Conservation (phyloP, 2,329 filamentous ascomycete species). For the Grosmannia clavigera region DNA sequence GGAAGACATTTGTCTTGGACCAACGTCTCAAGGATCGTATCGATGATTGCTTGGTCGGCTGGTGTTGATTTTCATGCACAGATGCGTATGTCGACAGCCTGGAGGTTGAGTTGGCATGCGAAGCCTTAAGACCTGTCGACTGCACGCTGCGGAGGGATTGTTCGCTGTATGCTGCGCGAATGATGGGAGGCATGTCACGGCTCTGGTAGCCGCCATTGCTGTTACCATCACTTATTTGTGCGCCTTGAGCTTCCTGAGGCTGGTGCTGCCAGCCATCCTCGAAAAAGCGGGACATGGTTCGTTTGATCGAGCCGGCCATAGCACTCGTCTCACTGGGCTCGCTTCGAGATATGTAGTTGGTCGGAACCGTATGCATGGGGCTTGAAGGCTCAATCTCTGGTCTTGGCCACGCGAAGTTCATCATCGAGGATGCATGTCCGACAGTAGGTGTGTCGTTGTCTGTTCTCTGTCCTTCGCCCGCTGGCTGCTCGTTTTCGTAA, state of each 20-base stretch:
- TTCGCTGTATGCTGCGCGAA: not conserved
- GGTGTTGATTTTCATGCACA: conserved; percentile 17
- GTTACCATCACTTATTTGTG: not conserved
- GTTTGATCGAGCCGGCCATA: not conserved
- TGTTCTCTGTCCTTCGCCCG: not conserved
- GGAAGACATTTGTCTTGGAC: conserved; percentile 23
- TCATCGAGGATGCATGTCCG: not conserved
- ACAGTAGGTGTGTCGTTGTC: not conserved
- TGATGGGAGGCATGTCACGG: not conserved
- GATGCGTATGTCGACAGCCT: conserved; percentile 8
- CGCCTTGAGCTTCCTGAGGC: not conserved
- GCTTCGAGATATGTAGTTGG: too few species aligned
- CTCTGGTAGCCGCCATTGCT: not conserved
- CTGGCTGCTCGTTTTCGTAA: not conserved
- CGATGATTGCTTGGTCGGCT: conserved; percentile 5
- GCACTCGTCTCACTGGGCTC: not conserved
- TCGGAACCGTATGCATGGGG: not conserved
- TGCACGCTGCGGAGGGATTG: not conserved
- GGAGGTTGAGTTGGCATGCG: not conserved
- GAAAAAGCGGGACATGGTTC: not conserved
- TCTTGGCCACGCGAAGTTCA: not conserved
- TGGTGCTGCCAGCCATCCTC: conserved; percentile 1
- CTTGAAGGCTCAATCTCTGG: not conserved
- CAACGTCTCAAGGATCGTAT: conserved; percentile 23
- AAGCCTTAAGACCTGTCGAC: not conserved